Conservation (phyloP, 345 rosid genomes). For the Citrus australasica region DNA sequence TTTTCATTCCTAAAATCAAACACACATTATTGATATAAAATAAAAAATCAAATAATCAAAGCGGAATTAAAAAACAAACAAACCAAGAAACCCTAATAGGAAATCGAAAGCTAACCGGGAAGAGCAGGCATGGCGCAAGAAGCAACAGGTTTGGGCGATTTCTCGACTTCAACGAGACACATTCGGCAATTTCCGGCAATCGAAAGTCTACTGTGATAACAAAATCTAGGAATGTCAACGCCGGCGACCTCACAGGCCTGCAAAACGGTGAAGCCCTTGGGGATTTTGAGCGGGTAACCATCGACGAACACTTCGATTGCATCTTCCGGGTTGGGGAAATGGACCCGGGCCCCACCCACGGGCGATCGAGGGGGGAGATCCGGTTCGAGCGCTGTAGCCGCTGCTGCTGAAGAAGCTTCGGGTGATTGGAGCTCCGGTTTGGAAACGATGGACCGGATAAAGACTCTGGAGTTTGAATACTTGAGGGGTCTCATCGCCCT, state of each 20-base stretch:
- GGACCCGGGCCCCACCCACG: conserved; percentile 78
- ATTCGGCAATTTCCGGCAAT: conserved; percentile 98
- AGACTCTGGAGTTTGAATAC: conserved; percentile 35
- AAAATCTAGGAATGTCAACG: conserved; percentile 96
- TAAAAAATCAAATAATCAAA: neutral
- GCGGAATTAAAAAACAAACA: neutral
- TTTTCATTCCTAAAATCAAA: conserved; percentile 79
- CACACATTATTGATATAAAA: neutral
- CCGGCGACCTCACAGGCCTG: conserved; percentile 99
- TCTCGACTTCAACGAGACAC: conserved; percentile 99
- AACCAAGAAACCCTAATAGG: neutral
- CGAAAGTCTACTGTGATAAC: conserved; percentile 88
- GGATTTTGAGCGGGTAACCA: conserved; percentile 87
- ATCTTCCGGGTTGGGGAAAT: conserved; percentile 80
- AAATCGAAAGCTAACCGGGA: conserved; percentile 50
- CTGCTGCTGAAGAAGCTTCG: conserved; percentile 50
- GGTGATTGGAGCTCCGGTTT: conserved; percentile 80
- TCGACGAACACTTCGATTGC: conserved; percentile 98
- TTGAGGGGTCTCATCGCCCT: conserved; percentile 49
- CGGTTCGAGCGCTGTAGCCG: conserved; percentile 45
- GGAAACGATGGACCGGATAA: conserved; percentile 62
- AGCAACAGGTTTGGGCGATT: conserved; percentile 98
- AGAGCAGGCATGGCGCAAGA: conserved; percentile 99
- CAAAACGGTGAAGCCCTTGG: conserved; percentile 93
- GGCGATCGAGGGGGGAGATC: conserved; percentile 59